These are phyloP conservation scores for Saccharomyces mikatae DNA, from an alignment of 805 yeast species.

Conservation along the genomic window DNA sequence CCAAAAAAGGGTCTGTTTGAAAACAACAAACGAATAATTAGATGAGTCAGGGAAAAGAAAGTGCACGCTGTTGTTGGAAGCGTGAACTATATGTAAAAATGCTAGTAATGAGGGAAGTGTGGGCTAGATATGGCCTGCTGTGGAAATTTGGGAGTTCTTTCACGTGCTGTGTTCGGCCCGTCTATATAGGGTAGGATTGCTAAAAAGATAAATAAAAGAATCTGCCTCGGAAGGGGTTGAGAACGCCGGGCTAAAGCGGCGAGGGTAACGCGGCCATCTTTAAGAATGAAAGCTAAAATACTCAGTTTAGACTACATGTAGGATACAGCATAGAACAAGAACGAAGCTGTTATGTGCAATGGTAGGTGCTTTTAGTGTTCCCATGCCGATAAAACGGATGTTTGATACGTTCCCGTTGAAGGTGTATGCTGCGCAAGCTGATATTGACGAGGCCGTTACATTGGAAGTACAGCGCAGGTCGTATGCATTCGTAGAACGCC, in stretches of 20 bases:
- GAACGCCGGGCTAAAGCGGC: not conserved
- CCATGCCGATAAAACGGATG: conserved; percentile 36
- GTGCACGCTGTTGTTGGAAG: not conserved
- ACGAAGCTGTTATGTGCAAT: not conserved
- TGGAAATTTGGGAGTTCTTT: not conserved
- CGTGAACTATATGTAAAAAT: not conserved
- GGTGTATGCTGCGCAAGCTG: conserved; percentile 34
- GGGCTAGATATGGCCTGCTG: not conserved
- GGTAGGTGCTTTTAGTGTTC: conserved; percentile 20
- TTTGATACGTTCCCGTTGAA: conserved; percentile 47
- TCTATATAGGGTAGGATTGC: not conserved
- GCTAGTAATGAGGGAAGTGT: not conserved
- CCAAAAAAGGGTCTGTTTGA: not conserved
- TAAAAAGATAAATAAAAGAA: not conserved
- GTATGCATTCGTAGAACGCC: conserved; percentile 12
- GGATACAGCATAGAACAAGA: not conserved
- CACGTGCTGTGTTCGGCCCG: not conserved
- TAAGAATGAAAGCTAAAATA: not conserved
- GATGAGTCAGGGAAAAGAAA: not conserved
- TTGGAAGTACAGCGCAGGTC: conserved; percentile 19
- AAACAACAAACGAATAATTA: not conserved
- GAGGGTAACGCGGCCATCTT: not conserved
- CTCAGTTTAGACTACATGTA: not conserved
- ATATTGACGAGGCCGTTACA: conserved; percentile 23
- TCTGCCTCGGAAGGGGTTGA: not conserved